Evolutionary conservation across 371 early-diverging fungal genomes (phyloP).

Genomic region (Mucor circinelloides): DNA sequence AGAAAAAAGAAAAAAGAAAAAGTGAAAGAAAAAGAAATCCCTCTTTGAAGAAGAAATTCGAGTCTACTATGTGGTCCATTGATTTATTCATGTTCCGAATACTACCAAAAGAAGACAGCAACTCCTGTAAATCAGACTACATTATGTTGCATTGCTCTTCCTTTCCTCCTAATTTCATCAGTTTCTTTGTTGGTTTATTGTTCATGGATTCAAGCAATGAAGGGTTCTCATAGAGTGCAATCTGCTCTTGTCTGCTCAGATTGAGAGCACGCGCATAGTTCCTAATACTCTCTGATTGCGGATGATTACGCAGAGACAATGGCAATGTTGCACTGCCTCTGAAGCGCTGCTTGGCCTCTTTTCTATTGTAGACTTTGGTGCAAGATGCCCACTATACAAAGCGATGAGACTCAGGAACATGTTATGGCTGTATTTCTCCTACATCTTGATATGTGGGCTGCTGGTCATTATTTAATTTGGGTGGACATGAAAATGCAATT

Average conservation of each 20-base stretch:
- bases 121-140: constrained; percentile 3
- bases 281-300: constrained; percentile 38
- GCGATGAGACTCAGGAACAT: not conserved
- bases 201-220: constrained; percentile 25
- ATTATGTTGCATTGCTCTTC: constrained; percentile 15
- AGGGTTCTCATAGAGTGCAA: constrained; percentile 37
- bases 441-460: constrained; percentile 49
- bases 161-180: constrained; percentile 5
- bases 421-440: constrained; percentile 3
- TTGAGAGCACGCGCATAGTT: constrained; percentile 39
- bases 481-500: constrained; percentile 47
- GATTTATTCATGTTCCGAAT: not conserved
- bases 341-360: constrained; percentile 6
- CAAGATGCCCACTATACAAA: constrained; percentile 6
- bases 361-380: constrained; percentile 6
- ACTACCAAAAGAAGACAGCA: not conserved
- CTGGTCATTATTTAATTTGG: constrained; percentile 44
- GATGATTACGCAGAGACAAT: constrained; percentile 25
- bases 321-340: not conserved
- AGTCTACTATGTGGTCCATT: not conserved
- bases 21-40: not conserved
- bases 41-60: not conserved
- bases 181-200: not conserved
- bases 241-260: constrained; percentile 37
- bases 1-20: constrained; percentile 6